Evolutionary conservation across 1,284 basidiomycete species (phyloP).

Genomic region (Cystodermella granulosa): DNA sequence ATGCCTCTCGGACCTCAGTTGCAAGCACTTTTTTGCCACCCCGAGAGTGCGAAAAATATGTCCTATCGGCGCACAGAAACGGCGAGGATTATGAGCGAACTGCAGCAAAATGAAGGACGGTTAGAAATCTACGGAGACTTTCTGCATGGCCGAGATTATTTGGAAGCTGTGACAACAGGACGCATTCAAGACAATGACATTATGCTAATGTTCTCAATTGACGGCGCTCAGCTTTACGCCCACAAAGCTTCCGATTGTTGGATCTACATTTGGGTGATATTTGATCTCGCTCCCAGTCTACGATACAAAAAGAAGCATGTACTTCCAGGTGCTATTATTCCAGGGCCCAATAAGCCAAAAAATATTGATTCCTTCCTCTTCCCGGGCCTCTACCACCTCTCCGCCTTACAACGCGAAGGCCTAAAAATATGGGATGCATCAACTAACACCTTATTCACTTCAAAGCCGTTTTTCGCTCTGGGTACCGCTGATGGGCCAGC

Average conservation of each 20-base stretch:
- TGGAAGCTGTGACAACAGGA: slow-evolving; percentile 11
- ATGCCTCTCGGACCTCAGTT: slow-evolving; percentile 15
- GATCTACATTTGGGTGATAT: slow-evolving; percentile 32
- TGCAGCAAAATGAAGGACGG: slow-evolving; percentile 1
- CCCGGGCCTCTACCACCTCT: slow-evolving; percentile 17
- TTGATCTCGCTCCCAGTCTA: slow-evolving; percentile 19
- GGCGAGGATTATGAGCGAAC: slow-evolving; percentile 2
- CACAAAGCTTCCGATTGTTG: slow-evolving; percentile 28
- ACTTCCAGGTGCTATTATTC: slow-evolving; percentile 25
- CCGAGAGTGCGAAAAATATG: slow-evolving; percentile 11
- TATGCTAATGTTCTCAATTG: slow-evolving; percentile 26
- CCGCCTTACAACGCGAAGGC: slow-evolving; percentile 14
- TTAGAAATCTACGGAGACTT: slow-evolving; percentile 13
- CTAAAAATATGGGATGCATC: slow-evolving; percentile 21
- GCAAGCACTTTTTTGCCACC: slow-evolving; percentile 15
- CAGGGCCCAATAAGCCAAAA: slow-evolving; percentile 26
- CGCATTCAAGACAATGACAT: slow-evolving; percentile 20
- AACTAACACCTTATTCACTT: slow-evolving; percentile 8
- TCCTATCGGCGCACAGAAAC: slow-evolving; percentile 7
- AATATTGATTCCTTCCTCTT: slow-evolving; percentile 21
- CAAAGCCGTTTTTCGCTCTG: slow-evolving; percentile 11
- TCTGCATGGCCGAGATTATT: slow-evolving; percentile 18
- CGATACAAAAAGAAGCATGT: slow-evolving; percentile 28
- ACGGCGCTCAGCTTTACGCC: slow-evolving; percentile 32
- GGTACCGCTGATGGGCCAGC: slow-evolving; percentile 13